phyloP scores from a whole-genome alignment of 176 grass and related monocot species.

The Triticum monococcum region DNA sequence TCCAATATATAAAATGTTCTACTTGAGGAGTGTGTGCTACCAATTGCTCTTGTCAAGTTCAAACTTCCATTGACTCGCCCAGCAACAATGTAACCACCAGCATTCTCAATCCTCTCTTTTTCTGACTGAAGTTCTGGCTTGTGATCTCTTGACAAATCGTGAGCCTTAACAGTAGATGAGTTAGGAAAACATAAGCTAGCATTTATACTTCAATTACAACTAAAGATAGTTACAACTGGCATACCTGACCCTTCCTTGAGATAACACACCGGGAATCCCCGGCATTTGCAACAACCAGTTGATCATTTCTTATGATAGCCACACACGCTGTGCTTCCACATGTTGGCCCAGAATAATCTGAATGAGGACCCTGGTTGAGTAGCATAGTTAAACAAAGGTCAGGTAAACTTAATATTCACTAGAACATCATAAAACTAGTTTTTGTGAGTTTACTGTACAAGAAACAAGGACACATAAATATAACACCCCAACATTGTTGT shows the following conservation, averaged over 20 bases:
- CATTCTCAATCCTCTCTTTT: constrained; percentile 77
- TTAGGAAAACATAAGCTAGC: not conserved
- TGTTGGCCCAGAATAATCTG: constrained; percentile 74
- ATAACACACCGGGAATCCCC: constrained; percentile 82
- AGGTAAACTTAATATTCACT: not conserved
- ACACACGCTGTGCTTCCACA: constrained; percentile 95
- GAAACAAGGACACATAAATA: not conserved
- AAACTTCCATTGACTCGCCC: constrained; percentile 92
- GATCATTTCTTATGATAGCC: constrained; percentile 80
- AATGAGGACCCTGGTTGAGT: constrained; percentile 69
- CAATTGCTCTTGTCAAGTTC: constrained; percentile 88
- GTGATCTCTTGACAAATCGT: constrained; percentile 88
- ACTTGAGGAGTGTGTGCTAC: constrained; percentile 19
- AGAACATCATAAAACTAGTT: not conserved
- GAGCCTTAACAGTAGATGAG: constrained; percentile 52
- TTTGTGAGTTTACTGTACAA: not conserved
- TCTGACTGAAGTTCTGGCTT: constrained; percentile 85
- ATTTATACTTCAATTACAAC: constrained; percentile 21
- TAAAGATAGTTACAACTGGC: not conserved
- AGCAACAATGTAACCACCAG: constrained; percentile 80
- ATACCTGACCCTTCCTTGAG: constrained; percentile 90
- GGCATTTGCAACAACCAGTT: constrained; percentile 93
- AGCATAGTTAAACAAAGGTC: constrained; percentile 27
- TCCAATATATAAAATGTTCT: not conserved
- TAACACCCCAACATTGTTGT: not conserved